Evolutionary conservation across 768 basidiomycete genomes (phyloP).

Genomic region (Xanthoconium stramineum): DNA sequence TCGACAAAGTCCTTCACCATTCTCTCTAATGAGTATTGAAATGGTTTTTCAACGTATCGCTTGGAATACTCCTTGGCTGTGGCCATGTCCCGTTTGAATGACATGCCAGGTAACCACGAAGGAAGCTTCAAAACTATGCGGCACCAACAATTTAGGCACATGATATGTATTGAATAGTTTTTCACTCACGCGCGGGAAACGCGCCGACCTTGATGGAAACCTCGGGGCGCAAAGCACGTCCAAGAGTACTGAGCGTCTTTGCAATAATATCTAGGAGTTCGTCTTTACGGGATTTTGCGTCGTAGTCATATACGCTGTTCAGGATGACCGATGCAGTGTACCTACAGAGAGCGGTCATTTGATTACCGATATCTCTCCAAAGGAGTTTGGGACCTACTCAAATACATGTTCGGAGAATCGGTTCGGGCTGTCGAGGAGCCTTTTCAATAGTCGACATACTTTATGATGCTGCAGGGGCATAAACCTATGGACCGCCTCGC

Average conservation of each 20-base stretch:
- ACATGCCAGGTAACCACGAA: conserved; percentile 25
- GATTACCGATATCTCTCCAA: not conserved
- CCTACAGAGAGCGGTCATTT: not conserved
- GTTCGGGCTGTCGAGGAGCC: conserved; percentile 32
- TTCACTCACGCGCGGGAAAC: conserved; percentile 17
- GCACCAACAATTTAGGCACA: not conserved
- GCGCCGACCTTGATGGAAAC: conserved; percentile 14
- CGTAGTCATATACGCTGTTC: conserved; percentile 19
- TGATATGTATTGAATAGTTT: too few species aligned
- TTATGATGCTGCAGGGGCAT: conserved; percentile 30
- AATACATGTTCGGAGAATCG: conserved; percentile 33
- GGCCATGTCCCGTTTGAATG: conserved; percentile 22
- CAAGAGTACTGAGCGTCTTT: conserved; percentile 2
- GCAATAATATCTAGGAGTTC: conserved; percentile 11
- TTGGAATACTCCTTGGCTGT: conserved; percentile 11
- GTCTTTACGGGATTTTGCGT: conserved; percentile 10
- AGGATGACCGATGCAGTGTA: conserved; percentile 23
- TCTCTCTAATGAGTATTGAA: conserved; percentile 14
- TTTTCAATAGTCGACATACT: conserved; percentile 30
- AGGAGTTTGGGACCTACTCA: conserved; percentile 22
- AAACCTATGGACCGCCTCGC: conserved; percentile 24
- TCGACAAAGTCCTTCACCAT: conserved; percentile 7
- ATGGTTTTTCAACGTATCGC: conserved; percentile 15
- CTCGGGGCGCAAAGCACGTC: conserved; percentile 16
- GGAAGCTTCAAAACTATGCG: conserved; percentile 18